Percentiles rank a stretch among this genome's conserved stretches.
phyloP scores from a whole-genome alignment of 73 alveolate genomes.

The Tetrahymena malaccensis region DNA sequence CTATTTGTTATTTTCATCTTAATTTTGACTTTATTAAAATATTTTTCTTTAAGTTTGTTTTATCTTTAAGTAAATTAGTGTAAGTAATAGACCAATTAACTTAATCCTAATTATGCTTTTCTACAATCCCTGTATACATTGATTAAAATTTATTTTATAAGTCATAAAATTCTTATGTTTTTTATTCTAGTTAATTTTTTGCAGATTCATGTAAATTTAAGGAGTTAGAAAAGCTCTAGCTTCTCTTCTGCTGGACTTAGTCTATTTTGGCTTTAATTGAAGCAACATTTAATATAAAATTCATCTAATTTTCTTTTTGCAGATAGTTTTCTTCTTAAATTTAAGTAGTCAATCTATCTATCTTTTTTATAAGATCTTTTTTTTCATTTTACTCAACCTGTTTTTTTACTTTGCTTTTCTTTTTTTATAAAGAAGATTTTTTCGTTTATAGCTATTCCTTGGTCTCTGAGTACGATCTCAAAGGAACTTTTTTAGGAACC shows the following conservation, averaged over 20 bases:
- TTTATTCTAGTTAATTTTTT: neutral
- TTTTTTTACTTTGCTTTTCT: neutral
- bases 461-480: neutral
- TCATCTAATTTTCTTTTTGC: neutral
- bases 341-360: neutral
- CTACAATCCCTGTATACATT: neutral
- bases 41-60: neutral
- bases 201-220: neutral
- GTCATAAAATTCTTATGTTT: neutral
- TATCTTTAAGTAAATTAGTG: neutral
- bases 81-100: neutral
- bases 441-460: neutral
- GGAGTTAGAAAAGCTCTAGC: neutral
- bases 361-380: neutral
- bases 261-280: neutral
- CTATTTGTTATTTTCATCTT: neutral
- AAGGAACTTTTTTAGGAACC: neutral
- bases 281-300: neutral
- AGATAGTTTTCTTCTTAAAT: neutral
- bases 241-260: neutral
- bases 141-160: neutral
- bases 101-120: neutral
- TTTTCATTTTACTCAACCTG: neutral
- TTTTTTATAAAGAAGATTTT: neutral
- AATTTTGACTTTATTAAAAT: neutral